These are phyloP conservation scores for Colletotrichum ledebouriae DNA, from an alignment of 2,329 filamentous ascomycete species.

Conservation along the genomic window DNA sequence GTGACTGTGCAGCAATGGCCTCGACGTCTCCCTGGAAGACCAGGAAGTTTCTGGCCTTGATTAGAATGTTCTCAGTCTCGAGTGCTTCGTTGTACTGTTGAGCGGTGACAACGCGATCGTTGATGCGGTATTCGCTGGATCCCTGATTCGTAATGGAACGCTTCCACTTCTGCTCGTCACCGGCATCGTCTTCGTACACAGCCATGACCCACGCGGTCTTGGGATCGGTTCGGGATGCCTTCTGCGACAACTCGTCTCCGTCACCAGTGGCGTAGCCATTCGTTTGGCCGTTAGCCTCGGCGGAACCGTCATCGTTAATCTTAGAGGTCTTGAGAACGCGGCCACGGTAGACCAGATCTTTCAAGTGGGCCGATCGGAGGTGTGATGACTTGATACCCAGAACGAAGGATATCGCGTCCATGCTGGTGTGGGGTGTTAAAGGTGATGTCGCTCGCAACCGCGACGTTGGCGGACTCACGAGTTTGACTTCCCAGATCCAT, in stretches of 20 bases:
- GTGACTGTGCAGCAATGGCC: conserved; percentile 94
- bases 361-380: conserved; percentile 91
- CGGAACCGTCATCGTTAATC: conserved; percentile 92
- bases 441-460: conserved; percentile 2
- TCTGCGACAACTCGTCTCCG: conserved; percentile 69
- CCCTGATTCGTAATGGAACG: conserved; percentile 91
- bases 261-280: conserved; percentile 74
- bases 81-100: conserved; percentile 94
- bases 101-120: conserved; percentile 88
- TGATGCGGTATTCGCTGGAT: conserved; percentile 96
- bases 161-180: conserved; percentile 96
- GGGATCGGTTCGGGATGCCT: conserved; percentile 82
- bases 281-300: conserved; percentile 70
- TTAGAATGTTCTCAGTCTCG: conserved; percentile 94
- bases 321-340: conserved; percentile 92
- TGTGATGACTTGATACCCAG: conserved; percentile 99
- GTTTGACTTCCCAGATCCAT: conserved; percentile 99
- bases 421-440: conserved; percentile 65
- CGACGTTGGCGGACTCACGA: conserved; percentile 70
- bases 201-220: conserved; percentile 99
- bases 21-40: conserved; percentile 99
- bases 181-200: conserved; percentile 97
- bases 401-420: conserved; percentile 99
- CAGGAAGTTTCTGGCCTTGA: conserved; percentile 97
- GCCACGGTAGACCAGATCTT: conserved; percentile 95